Base-by-base conservation (phyloP, 495 filamentous ascomycete species). In the Aspergillus wentii region DNA sequence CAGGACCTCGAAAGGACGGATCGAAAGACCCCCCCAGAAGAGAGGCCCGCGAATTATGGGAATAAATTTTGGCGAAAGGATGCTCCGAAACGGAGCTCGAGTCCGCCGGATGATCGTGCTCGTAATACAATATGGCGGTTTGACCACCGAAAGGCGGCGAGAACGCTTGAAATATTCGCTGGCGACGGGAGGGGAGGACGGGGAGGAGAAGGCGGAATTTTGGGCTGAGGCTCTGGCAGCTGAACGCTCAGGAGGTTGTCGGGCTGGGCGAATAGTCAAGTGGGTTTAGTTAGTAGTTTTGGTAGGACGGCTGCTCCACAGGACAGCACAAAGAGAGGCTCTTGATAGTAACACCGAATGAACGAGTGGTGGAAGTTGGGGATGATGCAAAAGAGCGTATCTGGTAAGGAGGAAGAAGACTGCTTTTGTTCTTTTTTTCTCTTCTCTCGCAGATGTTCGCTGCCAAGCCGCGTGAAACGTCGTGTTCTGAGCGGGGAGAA, bases 1-100 rank as follows among this genome's bases (percentile, higher is more conserved):
- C 69, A 17, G 44, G 32, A 34, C 52, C 64, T 19, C 59, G 61
- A 51, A 72, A 77, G 14, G 69, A 62, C 35, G 69, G 69, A 54
- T 80, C 75, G 16, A 68, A 62, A 21, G 70, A 66, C 30, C 74
- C 77, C 62, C 78, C 80, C 41, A 84, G 67, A 49, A 85, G 76
- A 68, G 80, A 82, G 51, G 74, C 70, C 49, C 74, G 64, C 18
- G 78, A 76, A 54, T 73, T 75, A 67, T 78, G 75, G 43, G 69
- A 69, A 57, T 61, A 65, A 71, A 78, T 80, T 57, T 79, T 80
- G 74, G 57, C 63, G 59, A 66, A 55, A 30, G 26, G 22, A 5
- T 63, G 64, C 54, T 64, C 68, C 63, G 59, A 53, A 27, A 57
- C 56, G 65, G 63, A 66, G 66, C 64, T 59, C 39, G 51, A 38